Evolutionary conservation across 225 moss, liverwort and hornwort genomes (phyloP), one percentile per base, ranked within the genome.

Genomic region (Neckera pumila): DNA sequence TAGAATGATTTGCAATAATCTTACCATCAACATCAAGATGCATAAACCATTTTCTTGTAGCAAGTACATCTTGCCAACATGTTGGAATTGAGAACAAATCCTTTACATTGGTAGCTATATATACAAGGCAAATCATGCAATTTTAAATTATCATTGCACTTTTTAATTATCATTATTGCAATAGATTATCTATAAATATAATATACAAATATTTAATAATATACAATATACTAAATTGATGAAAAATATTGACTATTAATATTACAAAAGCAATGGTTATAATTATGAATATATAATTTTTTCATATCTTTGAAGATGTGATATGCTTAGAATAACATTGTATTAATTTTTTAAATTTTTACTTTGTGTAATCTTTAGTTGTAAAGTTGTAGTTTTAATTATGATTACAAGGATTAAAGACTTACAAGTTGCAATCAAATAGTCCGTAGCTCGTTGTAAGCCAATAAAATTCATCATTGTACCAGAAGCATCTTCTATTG

Each of bases 361-460:
- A 14, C 0, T 31, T 28, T 14, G 4, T 8, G 2, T 7, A 43
- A 26, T 33, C 1, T 0, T 12, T 16, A 28, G 31, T 14, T 36
- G 2, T 11, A 16, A 66, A 7, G 20, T 36, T 14, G 2, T 38
- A n/a, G 12, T 74, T 73, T 49, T 22, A 7, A 38, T 67, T 27
- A 43, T 17, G 5, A 45, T 57, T 15, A 11, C 3, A 34, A 28
- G 5, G 12, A 0, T 61, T 10, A 16, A 82, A 51, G 7, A 77
- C 91, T 88, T 91, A 94, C 94, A 91, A 54, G 90, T 94, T 89
- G 88, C 91, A 86, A 94, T 91, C 54, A 94, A 84, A 33, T 94
- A 91, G 38, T 40, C 79, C 2, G 74, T 90, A 76, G 92, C 94
- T 57, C 79, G 77, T 88, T 94, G 92, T 84, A 94, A 90, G 51